Conservation (phyloP, 2,329 filamentous ascomycete species). For the Dactylonectria macrodidyma region DNA sequence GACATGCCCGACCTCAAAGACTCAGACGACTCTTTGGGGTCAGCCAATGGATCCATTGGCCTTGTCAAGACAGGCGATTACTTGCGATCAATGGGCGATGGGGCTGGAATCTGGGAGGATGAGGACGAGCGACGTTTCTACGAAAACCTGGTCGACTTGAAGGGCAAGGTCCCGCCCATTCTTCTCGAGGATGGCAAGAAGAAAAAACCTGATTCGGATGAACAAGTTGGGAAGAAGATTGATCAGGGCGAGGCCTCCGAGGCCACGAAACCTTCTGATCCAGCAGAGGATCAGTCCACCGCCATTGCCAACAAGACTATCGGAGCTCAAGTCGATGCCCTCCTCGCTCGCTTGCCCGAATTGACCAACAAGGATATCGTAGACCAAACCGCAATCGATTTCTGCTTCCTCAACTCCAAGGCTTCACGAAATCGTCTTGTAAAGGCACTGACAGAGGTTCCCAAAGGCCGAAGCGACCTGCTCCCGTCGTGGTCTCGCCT, state of each 20-base stretch:
- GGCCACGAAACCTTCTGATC: conserved; percentile 64
- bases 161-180: conserved; percentile 95
- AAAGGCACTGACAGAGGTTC: conserved; percentile 94
- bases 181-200: conserved; percentile 95
- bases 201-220: conserved; percentile 87
- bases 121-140: conserved; percentile 98
- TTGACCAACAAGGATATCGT: conserved; percentile 92
- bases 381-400: conserved; percentile 94
- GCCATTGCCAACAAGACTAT: conserved; percentile 98
- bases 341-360: conserved; percentile 90
- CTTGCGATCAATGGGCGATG: conserved; percentile 89
- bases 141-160: conserved; percentile 94
- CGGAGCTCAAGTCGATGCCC: conserved; percentile 93
- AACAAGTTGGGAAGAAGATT: conserved; percentile 83
- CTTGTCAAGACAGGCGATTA: conserved; percentile 96
- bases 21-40: conserved; percentile 77
- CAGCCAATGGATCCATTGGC: conserved; percentile 85
- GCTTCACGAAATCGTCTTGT: conserved; percentile 94
- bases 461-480: conserved; percentile 92
- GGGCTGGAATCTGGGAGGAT: conserved; percentile 97
- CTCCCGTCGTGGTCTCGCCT: conserved; percentile 93
- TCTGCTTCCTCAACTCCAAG: conserved; percentile 98
- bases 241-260: conserved; percentile 68
- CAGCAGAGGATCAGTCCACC: conserved; percentile 87
- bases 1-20: conserved; percentile 97